These are phyloP conservation scores for Scorias spongiosa DNA, from an alignment of 2,329 filamentous ascomycete species.

Conservation along the genomic window DNA sequence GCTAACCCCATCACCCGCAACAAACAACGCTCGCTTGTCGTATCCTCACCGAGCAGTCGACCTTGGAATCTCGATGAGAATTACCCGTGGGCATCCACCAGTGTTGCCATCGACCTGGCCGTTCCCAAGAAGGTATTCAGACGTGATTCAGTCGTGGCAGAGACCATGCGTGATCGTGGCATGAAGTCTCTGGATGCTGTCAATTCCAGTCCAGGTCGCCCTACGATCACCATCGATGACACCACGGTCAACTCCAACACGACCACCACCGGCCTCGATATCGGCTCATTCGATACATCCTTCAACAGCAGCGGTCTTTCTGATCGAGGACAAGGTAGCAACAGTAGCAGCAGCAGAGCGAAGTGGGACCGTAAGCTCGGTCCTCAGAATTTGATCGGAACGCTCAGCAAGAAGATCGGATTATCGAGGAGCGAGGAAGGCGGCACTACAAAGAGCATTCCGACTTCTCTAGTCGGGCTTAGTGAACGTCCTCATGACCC, in stretches of 20 bases:
- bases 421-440: constrained; percentile 4
- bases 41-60: constrained; percentile 23
- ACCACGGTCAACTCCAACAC: constrained; percentile 5
- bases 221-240: constrained; percentile 4
- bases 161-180: constrained; percentile 13
- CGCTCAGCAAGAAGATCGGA: neutral
- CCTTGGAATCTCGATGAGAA: constrained; percentile 35
- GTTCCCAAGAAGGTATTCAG: constrained; percentile 18
- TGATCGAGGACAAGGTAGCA: constrained; percentile 19
- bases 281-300: constrained; percentile 15
- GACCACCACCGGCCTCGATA: constrained; percentile 15
- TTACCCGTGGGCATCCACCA: constrained; percentile 29
- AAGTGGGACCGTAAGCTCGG: constrained; percentile 14
- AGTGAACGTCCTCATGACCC: constrained; percentile 17
- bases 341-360: constrained; percentile 6
- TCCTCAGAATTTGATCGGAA: neutral
- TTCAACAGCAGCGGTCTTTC: constrained; percentile 14
- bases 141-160: constrained; percentile 14
- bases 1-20: constrained; percentile 19
- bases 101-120: constrained; percentile 26
- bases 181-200: constrained; percentile 15
- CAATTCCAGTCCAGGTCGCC: neutral
- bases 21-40: constrained; percentile 17
- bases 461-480: constrained; percentile 6
- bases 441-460: constrained; percentile 5